Evolutionary conservation across 208 protist genomes (phyloP).

Genomic region (Ichthyophonus hoferi): DNA sequence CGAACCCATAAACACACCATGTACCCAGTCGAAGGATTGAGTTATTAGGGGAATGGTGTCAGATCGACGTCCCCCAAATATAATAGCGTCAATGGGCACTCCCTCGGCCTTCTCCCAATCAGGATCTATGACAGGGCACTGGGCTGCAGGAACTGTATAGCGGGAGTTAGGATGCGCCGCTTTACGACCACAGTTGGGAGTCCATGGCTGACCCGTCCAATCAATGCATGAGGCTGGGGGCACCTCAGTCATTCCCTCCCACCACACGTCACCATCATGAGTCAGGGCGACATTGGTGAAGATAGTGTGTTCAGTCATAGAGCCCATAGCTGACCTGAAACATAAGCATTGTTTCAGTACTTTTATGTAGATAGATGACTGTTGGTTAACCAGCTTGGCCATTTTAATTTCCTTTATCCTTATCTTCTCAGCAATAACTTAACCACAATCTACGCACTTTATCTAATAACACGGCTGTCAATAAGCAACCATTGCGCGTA

Average conservation of each 20-base stretch:
- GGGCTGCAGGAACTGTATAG: slow-evolving; percentile 42
- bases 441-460: too few relatives aligned
- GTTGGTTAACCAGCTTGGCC: neutral
- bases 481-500: neutral
- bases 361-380: slow-evolving; percentile 17
- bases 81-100: slow-evolving; percentile 54
- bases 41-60: slow-evolving; percentile 51
- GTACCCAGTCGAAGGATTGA: slow-evolving; percentile 48
- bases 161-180: slow-evolving; percentile 60
- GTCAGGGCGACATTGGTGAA: slow-evolving; percentile 61
- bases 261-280: slow-evolving; percentile 59
- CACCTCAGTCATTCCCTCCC: slow-evolving; percentile 59
- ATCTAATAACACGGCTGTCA: too few relatives aligned
- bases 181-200: slow-evolving; percentile 1
- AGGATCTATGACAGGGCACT: slow-evolving; percentile 54
- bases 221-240: slow-evolving; percentile 41
- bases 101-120: slow-evolving; percentile 41
- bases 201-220: slow-evolving; percentile 54
- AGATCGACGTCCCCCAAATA: slow-evolving; percentile 58
- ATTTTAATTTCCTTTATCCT: too few relatives aligned
- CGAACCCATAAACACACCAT: slow-evolving; percentile 58
- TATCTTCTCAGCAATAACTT: too few relatives aligned
- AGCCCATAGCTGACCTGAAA: slow-evolving; percentile 42
- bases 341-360: neutral
- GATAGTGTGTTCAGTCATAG: slow-evolving; percentile 47